A percentile compares a stretch with the other conserved stretches of the same genome.
phyloP scores from a whole-genome alignment of 2,329 filamentous ascomycete species.

The Torrubiella hemipterigena region DNA sequence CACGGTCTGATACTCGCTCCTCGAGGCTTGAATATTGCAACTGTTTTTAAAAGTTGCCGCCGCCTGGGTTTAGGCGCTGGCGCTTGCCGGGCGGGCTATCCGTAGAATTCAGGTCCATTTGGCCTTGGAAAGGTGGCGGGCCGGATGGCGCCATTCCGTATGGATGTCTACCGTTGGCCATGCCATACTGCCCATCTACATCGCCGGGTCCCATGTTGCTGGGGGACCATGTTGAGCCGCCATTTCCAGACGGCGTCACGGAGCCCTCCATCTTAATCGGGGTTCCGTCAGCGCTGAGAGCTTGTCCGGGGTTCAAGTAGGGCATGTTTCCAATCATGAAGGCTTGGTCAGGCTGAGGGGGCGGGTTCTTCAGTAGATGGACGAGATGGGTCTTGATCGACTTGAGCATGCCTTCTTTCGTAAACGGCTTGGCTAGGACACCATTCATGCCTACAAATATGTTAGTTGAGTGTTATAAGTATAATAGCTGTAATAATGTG shows the following conservation, averaged over 20 bases:
- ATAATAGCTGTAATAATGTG: not conserved
- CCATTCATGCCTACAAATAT: slow-evolving; percentile 78
- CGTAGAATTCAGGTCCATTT: slow-evolving; percentile 20
- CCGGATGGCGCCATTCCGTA: slow-evolving; percentile 21
- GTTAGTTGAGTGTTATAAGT: slow-evolving; percentile 5
- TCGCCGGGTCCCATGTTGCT: slow-evolving; percentile 31
- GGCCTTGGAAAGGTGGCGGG: slow-evolving; percentile 6
- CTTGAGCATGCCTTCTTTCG: slow-evolving; percentile 70
- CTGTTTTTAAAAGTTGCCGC: no score
- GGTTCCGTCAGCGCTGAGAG: slow-evolving; percentile 13
- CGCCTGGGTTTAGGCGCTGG: no score
- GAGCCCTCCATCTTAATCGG: slow-evolving; percentile 41
- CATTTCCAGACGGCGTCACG: slow-evolving; percentile 37
- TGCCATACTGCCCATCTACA: slow-evolving; percentile 34
- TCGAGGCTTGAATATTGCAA: no score
- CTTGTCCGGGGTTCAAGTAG: slow-evolving; percentile 21
- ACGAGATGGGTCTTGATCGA: slow-evolving; percentile 81
- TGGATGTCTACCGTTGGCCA: slow-evolving; percentile 27
- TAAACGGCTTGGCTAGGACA: slow-evolving; percentile 93
- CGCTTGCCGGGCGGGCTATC: slow-evolving; percentile 40
- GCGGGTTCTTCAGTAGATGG: slow-evolving; percentile 64
- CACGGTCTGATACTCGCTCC: no score
- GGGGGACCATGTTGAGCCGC: slow-evolving; percentile 38
- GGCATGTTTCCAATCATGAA: slow-evolving; percentile 20
- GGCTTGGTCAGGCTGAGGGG: slow-evolving; percentile 23